Evolutionary conservation across 257 asterid genomes (phyloP), one percentile per base, ranked within the genome.

Genomic region (Avicennia marina): DNA sequence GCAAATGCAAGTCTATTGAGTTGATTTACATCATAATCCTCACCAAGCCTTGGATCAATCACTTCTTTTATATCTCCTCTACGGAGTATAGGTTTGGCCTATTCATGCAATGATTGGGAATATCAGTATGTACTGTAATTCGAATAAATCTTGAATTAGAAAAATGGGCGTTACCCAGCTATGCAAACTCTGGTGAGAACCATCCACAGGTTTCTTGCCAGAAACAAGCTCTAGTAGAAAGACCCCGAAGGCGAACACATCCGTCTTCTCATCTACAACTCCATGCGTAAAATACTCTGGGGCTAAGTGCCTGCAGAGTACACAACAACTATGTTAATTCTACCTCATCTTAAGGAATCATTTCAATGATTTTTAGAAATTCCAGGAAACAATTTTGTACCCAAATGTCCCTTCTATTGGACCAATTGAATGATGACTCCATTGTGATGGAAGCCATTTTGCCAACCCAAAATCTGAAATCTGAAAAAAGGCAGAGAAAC

Each of bases 401-500:
- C 98, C 98, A 69, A 91, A 88, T 66, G 98, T 91, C 26, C 98
- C 98, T 78, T 91, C 98, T 39, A 91, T 91, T 51, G 96, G 98
- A 68, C 72, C 94, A 52, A 91, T 83, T 5, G 96, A 88, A 64
- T 88, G 96, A 60, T 91, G 98, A 20, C 81, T 88, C 98, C 94
- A 91, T 53, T 91, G 93, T 19, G 98, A 85, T 32, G 98, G 98
- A 61, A 91, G 98, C 98, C 98, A 91, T 78, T 91, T 91, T 34
- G 98, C 96, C 21, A 91, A 70, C 22, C 98, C 98, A 63, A 91
- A 91, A 63, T 91, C 96, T 20, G 96, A 91, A 67, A 91, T 88
- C 98, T 91, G 71, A 48, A 57, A 39, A 56, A 60, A 53, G 7
- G 48, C 17, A 68, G 61, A 10, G 60, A 27, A 19, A 4, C 16